phyloP scores from a whole-genome alignment of 345 rosid species.

The Excoecaria cochinchinensis region DNA sequence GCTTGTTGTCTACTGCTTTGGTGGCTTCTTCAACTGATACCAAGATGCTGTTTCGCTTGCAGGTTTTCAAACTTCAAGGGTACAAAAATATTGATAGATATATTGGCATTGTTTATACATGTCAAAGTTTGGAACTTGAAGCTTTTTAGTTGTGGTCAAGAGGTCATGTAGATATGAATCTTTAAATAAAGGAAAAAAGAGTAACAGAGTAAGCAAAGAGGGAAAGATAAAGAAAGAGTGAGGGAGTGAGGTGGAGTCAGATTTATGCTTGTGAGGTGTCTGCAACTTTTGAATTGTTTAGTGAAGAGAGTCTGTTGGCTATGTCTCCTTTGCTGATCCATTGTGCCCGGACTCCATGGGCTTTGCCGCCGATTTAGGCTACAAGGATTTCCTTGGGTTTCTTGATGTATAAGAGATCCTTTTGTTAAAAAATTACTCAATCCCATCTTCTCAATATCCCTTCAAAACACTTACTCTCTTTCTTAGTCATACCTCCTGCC shows the following conservation, averaged over 20 bases:
- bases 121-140: slow-evolving; percentile 65
- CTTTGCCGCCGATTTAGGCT: slow-evolving; percentile 58
- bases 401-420: slow-evolving; percentile 53
- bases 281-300: slow-evolving; percentile 47
- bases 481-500: slow-evolving; percentile 40
- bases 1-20: slow-evolving; percentile 77
- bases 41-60: slow-evolving; percentile 85
- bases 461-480: slow-evolving; percentile 15
- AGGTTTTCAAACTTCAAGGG: slow-evolving; percentile 66
- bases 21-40: slow-evolving; percentile 67
- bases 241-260: slow-evolving; percentile 44
- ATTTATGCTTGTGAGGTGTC: slow-evolving; percentile 48
- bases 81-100: slow-evolving; percentile 23
- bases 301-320: slow-evolving; percentile 43
- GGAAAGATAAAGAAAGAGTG: slow-evolving; percentile 24
- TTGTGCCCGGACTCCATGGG: slow-evolving; percentile 57
- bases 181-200: slow-evolving; percentile 31
- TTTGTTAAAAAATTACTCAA: slow-evolving; percentile 33
- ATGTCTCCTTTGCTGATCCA: slow-evolving; percentile 55
- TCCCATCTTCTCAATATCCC: slow-evolving; percentile 27
- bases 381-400: slow-evolving; percentile 49
- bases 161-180: slow-evolving; percentile 27
- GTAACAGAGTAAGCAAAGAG: slow-evolving; percentile 31
- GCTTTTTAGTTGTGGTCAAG: slow-evolving; percentile 33
- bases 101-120: slow-evolving; percentile 20